A percentile compares a stretch with the other conserved stretches of the same genome.
Evolutionary conservation across 1,284 basidiomycete genomes (phyloP).

Genomic region (Mrakiaceae sp.): DNA sequence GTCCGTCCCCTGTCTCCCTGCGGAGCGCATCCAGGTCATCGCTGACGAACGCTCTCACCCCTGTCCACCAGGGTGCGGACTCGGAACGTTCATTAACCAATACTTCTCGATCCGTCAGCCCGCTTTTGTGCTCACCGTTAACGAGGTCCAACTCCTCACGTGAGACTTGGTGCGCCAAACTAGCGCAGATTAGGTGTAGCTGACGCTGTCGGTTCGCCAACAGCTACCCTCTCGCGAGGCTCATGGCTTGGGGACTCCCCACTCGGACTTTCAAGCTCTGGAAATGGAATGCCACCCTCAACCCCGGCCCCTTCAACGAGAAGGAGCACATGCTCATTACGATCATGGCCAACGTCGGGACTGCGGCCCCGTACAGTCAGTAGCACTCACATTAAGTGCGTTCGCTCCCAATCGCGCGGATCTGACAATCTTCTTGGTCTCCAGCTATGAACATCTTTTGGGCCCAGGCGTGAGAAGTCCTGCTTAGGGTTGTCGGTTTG

Average conservation of each 20-base stretch:
- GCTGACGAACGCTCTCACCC: conserved; percentile 37
- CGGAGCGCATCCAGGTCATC: conserved; percentile 34
- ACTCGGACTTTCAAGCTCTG: conserved; percentile 50
- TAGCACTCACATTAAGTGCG: not conserved
- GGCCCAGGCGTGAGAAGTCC: conserved; percentile 23
- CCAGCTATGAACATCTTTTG: conserved; percentile 29
- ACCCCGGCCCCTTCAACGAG: conserved; percentile 43
- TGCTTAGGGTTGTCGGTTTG: not conserved
- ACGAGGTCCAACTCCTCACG: conserved; percentile 39
- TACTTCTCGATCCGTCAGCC: conserved; percentile 48
- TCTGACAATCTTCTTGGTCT: not conserved
- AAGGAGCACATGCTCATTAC: conserved; percentile 38
- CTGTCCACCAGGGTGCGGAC: conserved; percentile 14
- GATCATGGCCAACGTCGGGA: conserved; percentile 36
- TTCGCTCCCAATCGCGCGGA: not conserved
- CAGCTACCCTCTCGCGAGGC: conserved; percentile 53
- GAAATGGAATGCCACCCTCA: conserved; percentile 31
- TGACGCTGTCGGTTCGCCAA: too few relatives aligned
- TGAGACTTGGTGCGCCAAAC: too few relatives aligned
- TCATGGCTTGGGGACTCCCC: conserved; percentile 54
- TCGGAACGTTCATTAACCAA: conserved; percentile 52
- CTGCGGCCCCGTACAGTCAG: conserved; percentile 28
- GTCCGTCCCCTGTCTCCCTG: not conserved
- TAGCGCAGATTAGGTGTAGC: too few relatives aligned
- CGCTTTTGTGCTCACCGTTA: conserved; percentile 25